Base-by-base conservation (phyloP, 768 basidiomycete species). In the Tricholoma bakamatsutake region DNA sequence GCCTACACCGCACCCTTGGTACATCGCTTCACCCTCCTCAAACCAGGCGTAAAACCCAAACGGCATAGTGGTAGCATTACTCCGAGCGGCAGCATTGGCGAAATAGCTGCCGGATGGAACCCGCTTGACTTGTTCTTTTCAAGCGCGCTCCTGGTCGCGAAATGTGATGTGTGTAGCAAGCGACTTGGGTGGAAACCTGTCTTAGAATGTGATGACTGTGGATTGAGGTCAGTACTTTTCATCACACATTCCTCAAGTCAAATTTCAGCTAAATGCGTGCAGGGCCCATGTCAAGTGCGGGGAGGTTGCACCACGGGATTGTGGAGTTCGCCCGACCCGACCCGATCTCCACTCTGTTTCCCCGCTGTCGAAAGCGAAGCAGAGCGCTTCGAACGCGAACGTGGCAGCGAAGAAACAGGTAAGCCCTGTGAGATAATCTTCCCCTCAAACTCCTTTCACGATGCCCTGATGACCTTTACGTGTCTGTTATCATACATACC, bases 211-310 rank as follows among this genome's bases (percentile, higher is more conserved):
- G 93, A 95, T 68, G 93, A 95, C 69, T 95, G 93, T 69, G 85
- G 87, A 27, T 70, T 90, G 62, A 80, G 84, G 83, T 87, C 55
- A 53, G 80, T 48, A 10, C 24, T 67, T 6, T 48, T 39, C 8
- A n/a, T 53, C 51, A 51, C 43, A 50, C 40, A n/a, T n/a, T 27
- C 50, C 43, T 35, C 31, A 43, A 45, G 48, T 57, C 30, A 31
- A 13, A 45, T n/a, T 35, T 17, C 30, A 59, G 47, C 55, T 47
- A 27, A 47, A 55, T 57, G 40, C 54, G 40, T 50, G 5, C 62
- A 90, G 90, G 62, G 80, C 88, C n/a, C 91, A 94, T 65, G 77
- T 90, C 59, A 92, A 91, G 66, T 94, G 92, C 62, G 91, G 90
- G 15, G 91, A 94, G 66, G 64, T 80, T 46, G 90, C 91, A 11